Evolutionary conservation across 169 alveolate species (phyloP).

Genomic region (Miamiensis avidus): DNA sequence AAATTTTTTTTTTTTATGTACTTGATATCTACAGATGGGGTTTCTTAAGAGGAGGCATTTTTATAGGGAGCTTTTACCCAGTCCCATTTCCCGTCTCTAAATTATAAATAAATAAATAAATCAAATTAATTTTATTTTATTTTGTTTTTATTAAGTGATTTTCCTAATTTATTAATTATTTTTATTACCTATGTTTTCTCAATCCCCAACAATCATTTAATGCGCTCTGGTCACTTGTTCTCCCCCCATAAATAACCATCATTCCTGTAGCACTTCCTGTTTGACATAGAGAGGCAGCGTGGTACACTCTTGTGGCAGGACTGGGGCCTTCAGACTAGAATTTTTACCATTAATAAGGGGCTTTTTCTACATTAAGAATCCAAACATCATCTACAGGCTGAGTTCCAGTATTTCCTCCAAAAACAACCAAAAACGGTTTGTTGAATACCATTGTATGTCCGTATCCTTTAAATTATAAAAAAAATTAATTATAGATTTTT

Average conservation of each 20-base stretch:
- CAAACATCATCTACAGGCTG: constrained; percentile 96
- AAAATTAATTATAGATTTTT: too few relatives aligned
- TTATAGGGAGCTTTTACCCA: constrained; percentile 99
- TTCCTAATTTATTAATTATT: not conserved
- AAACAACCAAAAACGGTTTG: constrained; percentile 95
- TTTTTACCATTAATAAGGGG: constrained; percentile 96
- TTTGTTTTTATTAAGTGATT: not conserved
- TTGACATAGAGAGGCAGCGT: constrained; percentile 90
- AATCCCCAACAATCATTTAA: constrained; percentile 99
- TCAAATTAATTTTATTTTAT: too few relatives aligned
- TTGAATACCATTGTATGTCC: constrained; percentile 98
- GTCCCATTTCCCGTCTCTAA: constrained; percentile 98
- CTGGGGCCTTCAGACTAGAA: constrained; percentile 75
- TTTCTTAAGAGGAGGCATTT: constrained; percentile 58
- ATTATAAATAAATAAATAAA: too few relatives aligned
- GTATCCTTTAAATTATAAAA: constrained; percentile 76
- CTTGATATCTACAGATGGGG: constrained; percentile 93
- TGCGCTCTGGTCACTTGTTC: constrained; percentile 93
- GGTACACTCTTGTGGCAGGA: constrained; percentile 97
- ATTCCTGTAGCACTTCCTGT: constrained; percentile 99
- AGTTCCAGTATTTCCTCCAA: constrained; percentile 99
- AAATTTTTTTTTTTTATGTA: too few relatives aligned
- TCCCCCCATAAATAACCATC: constrained; percentile 99
- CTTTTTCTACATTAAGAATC: constrained; percentile 95
- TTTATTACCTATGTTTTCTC: constrained; percentile 93